These are phyloP conservation scores for Amoebophrya sp. DNA, from an alignment of 169 alveolate genomes.

Conservation along the genomic window DNA sequence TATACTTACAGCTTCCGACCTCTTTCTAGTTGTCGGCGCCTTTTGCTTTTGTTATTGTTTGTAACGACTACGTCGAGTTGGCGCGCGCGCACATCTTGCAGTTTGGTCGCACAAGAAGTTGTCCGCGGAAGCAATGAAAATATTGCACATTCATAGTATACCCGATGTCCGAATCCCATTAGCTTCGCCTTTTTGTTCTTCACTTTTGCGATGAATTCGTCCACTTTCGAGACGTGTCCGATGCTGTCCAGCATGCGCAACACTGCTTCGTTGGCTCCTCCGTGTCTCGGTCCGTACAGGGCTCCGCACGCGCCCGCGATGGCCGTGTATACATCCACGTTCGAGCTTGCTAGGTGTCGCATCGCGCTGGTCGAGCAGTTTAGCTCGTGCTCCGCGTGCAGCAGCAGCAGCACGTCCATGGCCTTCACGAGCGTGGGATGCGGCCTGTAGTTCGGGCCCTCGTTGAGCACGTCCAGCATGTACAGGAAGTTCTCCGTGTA, in stretches of 20 bases:
- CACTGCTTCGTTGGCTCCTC: conserved; percentile 1
- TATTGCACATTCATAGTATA: too few species aligned
- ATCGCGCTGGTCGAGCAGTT: conserved; percentile 67
- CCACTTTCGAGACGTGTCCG: conserved; percentile 46
- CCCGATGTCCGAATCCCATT: conserved; percentile 82
- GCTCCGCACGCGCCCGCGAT: conserved; percentile 66
- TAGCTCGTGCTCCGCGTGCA: conserved; percentile 73
- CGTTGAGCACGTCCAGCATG: conserved; percentile 49
- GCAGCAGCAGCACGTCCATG: conserved; percentile 52
- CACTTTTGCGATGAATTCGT: conserved; percentile 45
- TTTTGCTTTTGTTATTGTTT: too few species aligned
- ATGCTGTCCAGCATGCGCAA: conserved; percentile 34
- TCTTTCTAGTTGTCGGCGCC: too few species aligned
- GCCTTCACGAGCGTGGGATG: conserved; percentile 54
- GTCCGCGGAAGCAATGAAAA: too few species aligned
- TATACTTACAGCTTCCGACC: too few species aligned
- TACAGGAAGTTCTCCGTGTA: conserved; percentile 55
- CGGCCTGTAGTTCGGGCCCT: conserved; percentile 41
- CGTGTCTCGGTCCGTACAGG: conserved; percentile 35
- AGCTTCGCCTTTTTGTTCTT: conserved; percentile 57
- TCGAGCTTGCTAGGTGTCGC: conserved; percentile 60
- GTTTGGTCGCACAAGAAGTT: too few species aligned
- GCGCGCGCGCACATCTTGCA: too few species aligned
- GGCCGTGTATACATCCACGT: conserved; percentile 62
- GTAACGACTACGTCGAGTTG: too few species aligned